phyloP scores from a whole-genome alignment of 176 grass and related monocot genomes.

The Oropetium thomaeum region DNA sequence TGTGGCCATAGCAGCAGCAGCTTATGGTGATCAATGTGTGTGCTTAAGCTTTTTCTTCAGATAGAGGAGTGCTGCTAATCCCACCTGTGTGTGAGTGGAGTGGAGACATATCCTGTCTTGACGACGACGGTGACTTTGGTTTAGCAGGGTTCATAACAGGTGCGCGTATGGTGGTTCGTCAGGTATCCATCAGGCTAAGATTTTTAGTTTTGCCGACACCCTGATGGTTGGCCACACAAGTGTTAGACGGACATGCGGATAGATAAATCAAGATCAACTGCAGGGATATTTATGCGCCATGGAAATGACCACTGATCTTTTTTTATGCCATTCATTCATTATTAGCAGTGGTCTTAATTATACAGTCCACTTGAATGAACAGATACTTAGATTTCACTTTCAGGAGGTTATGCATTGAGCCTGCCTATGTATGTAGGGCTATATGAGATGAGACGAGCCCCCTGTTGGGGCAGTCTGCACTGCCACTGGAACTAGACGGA shows the following conservation, averaged over 20 bases:
- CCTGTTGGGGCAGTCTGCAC: too few relatives aligned
- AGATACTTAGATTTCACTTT: not conserved
- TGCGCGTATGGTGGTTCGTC: not conserved
- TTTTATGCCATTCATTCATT: not conserved
- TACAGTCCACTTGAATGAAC: not conserved
- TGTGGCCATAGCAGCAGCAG: not conserved
- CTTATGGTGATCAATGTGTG: not conserved
- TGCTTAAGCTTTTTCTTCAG: not conserved
- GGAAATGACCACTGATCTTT: not conserved
- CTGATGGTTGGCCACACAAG: not conserved
- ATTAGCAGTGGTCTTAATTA: not conserved
- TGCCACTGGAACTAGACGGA: not conserved
- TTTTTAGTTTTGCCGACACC: slow-evolving; percentile 41
- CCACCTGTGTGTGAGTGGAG: not conserved
- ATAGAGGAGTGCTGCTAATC: not conserved
- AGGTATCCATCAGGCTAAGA: not conserved
- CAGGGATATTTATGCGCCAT: not conserved
- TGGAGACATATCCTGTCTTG: slow-evolving; percentile 20
- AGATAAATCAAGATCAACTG: too few relatives aligned
- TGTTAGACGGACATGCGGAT: not conserved
- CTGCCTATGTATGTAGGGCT: too few relatives aligned
- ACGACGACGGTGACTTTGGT: not conserved
- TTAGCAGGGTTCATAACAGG: not conserved
- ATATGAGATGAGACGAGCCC: too few relatives aligned
- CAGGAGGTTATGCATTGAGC: not conserved